Percentiles rank a stretch among this genome's conserved stretches.
These are phyloP conservation scores for Selaginella tamariscina DNA, from an alignment of 75 land plant genomes.

Conservation along the genomic window DNA sequence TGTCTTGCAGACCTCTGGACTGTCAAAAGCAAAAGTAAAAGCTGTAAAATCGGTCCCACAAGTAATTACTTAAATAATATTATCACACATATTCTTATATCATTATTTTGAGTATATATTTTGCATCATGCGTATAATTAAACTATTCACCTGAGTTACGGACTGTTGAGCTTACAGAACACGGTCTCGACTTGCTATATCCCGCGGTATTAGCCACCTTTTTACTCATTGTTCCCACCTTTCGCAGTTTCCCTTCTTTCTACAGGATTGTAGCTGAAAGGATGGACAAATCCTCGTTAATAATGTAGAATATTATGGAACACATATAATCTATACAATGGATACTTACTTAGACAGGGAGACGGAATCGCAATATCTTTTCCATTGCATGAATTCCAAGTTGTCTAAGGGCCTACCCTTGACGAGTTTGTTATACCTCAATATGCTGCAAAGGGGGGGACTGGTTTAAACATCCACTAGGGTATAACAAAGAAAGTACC, in stretches of 20 bases:
- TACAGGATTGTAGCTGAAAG: slow-evolving; percentile 62
- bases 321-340: slow-evolving; percentile 9
- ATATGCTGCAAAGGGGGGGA: slow-evolving; percentile 27
- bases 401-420: slow-evolving; percentile 42
- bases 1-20: not conserved
- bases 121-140: too few relatives aligned
- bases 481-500: slow-evolving; percentile 25
- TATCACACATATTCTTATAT: too few relatives aligned
- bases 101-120: too few relatives aligned
- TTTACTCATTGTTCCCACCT: slow-evolving; percentile 69
- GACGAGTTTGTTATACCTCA: slow-evolving; percentile 38
- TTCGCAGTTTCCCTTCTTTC: slow-evolving; percentile 75
- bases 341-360: slow-evolving; percentile 17
- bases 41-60: not conserved
- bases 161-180: not conserved
- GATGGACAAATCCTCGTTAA: not conserved
- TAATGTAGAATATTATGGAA: not conserved
- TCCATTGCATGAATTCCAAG: slow-evolving; percentile 42
- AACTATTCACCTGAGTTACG: not conserved
- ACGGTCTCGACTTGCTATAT: not conserved
- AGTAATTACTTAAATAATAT: too few relatives aligned
- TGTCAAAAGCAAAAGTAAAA: not conserved
- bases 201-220: slow-evolving; percentile 5
- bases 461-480: not conserved
- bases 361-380: slow-evolving; percentile 34